These are phyloP conservation scores for Karstenula rhodostoma DNA, from an alignment of 2,329 filamentous ascomycete genomes.

Conservation along the genomic window DNA sequence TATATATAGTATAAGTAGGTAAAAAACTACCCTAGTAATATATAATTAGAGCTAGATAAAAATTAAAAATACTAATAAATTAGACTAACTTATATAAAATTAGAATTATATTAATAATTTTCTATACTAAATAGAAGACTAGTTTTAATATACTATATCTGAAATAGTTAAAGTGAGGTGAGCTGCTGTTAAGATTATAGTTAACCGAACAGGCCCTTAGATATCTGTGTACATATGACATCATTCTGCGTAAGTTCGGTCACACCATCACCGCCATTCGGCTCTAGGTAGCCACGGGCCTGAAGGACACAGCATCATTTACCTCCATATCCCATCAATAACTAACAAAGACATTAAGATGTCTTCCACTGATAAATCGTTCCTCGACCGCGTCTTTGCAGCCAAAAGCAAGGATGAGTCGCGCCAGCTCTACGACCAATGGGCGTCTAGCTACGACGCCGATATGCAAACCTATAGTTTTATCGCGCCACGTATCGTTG, in stretches of 20 bases:
- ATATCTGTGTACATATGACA: background rate
- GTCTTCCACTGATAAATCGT: constrained; percentile 15
- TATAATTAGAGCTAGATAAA: no score
- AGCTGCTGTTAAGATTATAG: no score
- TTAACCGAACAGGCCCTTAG: no score
- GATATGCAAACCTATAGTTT: constrained; percentile 54
- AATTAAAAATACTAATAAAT: no score
- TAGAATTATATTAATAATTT: no score
- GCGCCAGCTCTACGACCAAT: constrained; percentile 55
- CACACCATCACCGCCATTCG: background rate
- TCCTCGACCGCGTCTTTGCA: constrained; percentile 51
- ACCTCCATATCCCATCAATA: background rate
- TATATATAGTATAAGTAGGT: no score
- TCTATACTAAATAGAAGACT: no score
- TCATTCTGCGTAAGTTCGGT: background rate
- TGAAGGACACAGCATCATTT: background rate
- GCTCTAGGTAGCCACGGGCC: background rate
- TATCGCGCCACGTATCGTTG: constrained; percentile 52
- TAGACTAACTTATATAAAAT: no score
- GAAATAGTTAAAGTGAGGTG: no score
- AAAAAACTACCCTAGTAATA: no score
- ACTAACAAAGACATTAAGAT: constrained; percentile 2
- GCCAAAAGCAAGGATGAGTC: constrained; percentile 48
- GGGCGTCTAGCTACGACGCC: constrained; percentile 56
- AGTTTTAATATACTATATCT: no score